Percentiles rank a stretch among this genome's conserved stretches.
These are phyloP conservation scores for Kodamaea laetipori DNA, from an alignment of 805 yeast genomes.

Conservation along the genomic window DNA sequence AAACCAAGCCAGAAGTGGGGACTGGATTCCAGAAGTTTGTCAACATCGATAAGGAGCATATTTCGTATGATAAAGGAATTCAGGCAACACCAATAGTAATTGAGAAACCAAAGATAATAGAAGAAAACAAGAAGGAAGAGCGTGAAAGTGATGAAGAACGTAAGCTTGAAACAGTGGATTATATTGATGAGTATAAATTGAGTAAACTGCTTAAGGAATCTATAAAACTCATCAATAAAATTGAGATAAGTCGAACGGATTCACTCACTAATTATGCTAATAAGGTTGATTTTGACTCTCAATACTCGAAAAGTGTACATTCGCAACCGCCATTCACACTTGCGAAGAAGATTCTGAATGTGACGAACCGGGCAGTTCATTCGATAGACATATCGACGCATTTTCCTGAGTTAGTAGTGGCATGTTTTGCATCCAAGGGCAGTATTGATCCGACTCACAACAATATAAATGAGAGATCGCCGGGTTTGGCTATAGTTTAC, in stretches of 20 bases:
- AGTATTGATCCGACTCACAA: conserved; percentile 1
- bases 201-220: conserved; percentile 26
- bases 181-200: conserved; percentile 22
- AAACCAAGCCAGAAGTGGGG: not conserved
- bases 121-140: too few relatives aligned
- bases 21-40: not conserved
- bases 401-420: conserved; percentile 18
- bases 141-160: not conserved
- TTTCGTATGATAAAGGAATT: conserved; percentile 25
- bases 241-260: conserved; percentile 10
- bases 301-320: not conserved
- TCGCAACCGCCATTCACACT: conserved; percentile 7
- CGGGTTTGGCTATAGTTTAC: conserved; percentile 18
- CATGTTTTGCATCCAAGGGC: conserved; percentile 9
- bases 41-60: conserved; percentile 12
- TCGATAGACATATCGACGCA: conserved; percentile 17
- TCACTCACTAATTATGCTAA: conserved; percentile 10
- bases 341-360: not conserved
- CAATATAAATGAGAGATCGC: conserved; percentile 1
- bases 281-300: conserved; percentile 11
- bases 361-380: conserved; percentile 6
- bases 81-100: conserved; percentile 20
- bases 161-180: not conserved
- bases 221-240: conserved; percentile 25
- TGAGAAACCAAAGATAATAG: too few relatives aligned